Evolutionary conservation across 495 filamentous ascomycete genomes (phyloP).

Genomic region (Neurospora sp.): DNA sequence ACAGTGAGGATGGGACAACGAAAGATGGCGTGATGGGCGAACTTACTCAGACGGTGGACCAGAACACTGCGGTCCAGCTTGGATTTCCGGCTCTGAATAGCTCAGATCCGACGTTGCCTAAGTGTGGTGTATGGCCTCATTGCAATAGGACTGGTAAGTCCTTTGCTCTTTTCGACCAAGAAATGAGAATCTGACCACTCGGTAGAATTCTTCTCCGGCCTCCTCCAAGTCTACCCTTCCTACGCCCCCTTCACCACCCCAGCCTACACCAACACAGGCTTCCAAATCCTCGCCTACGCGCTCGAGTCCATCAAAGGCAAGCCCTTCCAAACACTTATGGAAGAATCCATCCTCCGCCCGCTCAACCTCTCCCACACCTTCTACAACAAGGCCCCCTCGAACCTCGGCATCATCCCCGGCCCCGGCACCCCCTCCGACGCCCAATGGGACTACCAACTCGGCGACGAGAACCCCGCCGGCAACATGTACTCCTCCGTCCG

Average conservation of each 20-base stretch:
- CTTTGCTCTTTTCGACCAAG: not conserved
- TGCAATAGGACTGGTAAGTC: conserved; percentile 28
- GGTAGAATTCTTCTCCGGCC: conserved; percentile 45
- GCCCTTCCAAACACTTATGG: conserved; percentile 32
- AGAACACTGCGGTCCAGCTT: conserved; percentile 16
- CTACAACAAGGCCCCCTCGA: conserved; percentile 20
- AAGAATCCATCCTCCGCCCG: conserved; percentile 34
- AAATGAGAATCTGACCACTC: not conserved
- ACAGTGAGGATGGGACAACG: not conserved
- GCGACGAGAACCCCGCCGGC: conserved; percentile 37
- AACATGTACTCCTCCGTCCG: conserved; percentile 45
- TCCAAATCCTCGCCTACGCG: conserved; percentile 42
- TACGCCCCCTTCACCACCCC: conserved; percentile 39
- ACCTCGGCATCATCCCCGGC: conserved; percentile 25
- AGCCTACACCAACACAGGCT: conserved; percentile 49
- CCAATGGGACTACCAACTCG: conserved; percentile 29
- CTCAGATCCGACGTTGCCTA: conserved; percentile 31
- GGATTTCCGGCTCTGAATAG: conserved; percentile 33
- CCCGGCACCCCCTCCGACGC: conserved; percentile 7
- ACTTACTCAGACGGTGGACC: conserved; percentile 28
- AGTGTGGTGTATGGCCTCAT: conserved; percentile 26
- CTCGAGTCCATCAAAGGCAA: conserved; percentile 45
- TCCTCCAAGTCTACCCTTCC: conserved; percentile 37
- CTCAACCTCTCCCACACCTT: conserved; percentile 36
- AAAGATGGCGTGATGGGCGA: conserved; percentile 32